These are phyloP conservation scores for Boletus albobrunnescens DNA, from an alignment of 1,284 basidiomycete species.

Conservation along the genomic window DNA sequence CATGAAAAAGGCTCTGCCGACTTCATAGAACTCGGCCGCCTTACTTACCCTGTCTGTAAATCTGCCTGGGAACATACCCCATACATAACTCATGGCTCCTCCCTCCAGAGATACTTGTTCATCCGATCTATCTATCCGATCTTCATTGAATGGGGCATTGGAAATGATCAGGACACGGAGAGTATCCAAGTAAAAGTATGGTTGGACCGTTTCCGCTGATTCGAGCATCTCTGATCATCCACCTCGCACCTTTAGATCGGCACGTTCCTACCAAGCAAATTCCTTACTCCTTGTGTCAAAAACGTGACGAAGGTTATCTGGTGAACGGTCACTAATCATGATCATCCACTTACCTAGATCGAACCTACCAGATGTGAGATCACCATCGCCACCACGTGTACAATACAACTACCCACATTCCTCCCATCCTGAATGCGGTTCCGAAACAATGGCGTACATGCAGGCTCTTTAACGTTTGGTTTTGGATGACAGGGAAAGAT, in stretches of 20 bases:
- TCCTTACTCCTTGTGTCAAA: constrained; percentile 37
- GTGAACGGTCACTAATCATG: constrained; percentile 3
- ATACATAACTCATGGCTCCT: no score
- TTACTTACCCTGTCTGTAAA: no score
- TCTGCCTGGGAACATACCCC: no score
- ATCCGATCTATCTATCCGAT: constrained; percentile 81
- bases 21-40: no score
- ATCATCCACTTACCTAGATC: not conserved
- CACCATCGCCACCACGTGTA: constrained; percentile 82
- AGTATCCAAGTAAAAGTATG: constrained; percentile 78
- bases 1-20: no score
- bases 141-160: constrained; percentile 85
- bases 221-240: constrained; percentile 91
- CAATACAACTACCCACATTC: constrained; percentile 78
- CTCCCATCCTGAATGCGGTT: constrained; percentile 79
- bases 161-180: constrained; percentile 85
- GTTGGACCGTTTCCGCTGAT: constrained; percentile 67
- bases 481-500: constrained; percentile 71
- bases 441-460: constrained; percentile 88
- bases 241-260: constrained; percentile 1
- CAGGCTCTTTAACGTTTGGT: constrained; percentile 69
- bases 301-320: not conserved
- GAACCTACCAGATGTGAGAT: constrained; percentile 71
- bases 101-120: no score
- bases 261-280: not conserved